These are phyloP conservation scores for Melampsora larici-populina DNA, from an alignment of 1,284 basidiomycete genomes.

Conservation along the genomic window DNA sequence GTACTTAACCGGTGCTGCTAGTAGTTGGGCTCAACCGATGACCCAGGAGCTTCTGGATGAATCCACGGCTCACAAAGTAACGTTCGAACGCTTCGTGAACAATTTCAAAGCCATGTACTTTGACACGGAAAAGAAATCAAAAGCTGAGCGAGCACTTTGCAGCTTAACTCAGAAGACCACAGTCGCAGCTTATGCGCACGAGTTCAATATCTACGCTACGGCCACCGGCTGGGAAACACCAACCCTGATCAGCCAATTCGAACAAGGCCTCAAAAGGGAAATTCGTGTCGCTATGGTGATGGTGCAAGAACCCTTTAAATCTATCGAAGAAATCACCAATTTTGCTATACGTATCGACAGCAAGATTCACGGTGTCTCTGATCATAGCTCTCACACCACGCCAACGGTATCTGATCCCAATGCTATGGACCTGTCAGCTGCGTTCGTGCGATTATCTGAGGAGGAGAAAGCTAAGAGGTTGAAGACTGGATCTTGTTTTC, in stretches of 20 bases:
- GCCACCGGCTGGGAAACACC: conserved; percentile 8
- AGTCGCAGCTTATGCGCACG: conserved; percentile 4
- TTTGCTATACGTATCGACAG: neutral
- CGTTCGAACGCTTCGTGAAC: neutral
- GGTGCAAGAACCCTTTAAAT: too few species aligned
- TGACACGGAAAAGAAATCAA: too few species aligned
- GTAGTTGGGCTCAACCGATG: neutral
- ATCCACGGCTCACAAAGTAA: neutral
- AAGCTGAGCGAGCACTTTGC: too few species aligned
- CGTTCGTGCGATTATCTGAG: neutral
- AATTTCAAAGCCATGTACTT: too few species aligned
- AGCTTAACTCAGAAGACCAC: neutral
- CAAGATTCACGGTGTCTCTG: neutral
- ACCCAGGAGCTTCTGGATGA: neutral
- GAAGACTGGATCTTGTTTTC: neutral
- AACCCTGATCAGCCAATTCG: too few species aligned
- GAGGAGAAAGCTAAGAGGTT: neutral
- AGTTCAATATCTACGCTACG: conserved; percentile 6
- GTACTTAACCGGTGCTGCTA: too few species aligned
- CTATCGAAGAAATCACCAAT: too few species aligned
- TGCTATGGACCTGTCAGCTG: neutral
- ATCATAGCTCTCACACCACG: neutral
- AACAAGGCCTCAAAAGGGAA: too few species aligned
- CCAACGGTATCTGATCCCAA: neutral
- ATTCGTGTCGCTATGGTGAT: too few species aligned